Evolutionary conservation across 768 basidiomycete species (phyloP), one percentile per base, ranked within the genome.

Genomic region (Pholiota conissans): DNA sequence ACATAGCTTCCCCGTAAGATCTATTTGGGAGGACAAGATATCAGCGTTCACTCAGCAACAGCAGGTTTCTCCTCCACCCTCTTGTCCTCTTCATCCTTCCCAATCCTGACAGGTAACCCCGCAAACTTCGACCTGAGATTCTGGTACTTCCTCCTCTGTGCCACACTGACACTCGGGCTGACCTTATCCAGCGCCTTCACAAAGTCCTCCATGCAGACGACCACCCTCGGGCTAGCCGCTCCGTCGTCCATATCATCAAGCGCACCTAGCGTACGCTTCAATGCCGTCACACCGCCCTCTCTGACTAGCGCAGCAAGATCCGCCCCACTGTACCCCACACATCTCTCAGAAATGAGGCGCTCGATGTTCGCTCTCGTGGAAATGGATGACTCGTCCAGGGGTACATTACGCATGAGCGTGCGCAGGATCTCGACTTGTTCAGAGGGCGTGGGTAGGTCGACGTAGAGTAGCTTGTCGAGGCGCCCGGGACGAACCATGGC

Each of bases 401-500:
- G 94, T 0, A 95, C 84, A 49, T 82, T 81, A 30, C 86, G 78
- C 32, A 81, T 78, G 65, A 95, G 77, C 4, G 93, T 95, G 42
- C 85, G 79, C 47, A 95, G 69, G 59, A 98, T 96, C 69, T 97
- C 95, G 5, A 80, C 83, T 20, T 94, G 86, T 71, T 95, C 95
- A 27, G 73, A 67, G 0, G 86, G 61, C 0, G 79, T 74, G 20
- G 95, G 95, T 0, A 96, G 79, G 71, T 96, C 95, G 65, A 97
- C 93, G 65, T 95, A 98, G 40, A 97, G 80, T 5, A 96, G 81
- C 70, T 97, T 97, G 75, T 97, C 95, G 10, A 98, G 82, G 9
- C 95, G 84, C 0, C 95, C 95, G 0, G 95, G 95, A n/a, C 95
- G 90, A 52, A 93, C 92, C 94, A 96, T 95, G 6, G 95, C 95